A percentile compares a stretch with the other conserved stretches of the same genome.
phyloP scores from a whole-genome alignment of 306 rosid species.

The Phaseolus lunatus region DNA sequence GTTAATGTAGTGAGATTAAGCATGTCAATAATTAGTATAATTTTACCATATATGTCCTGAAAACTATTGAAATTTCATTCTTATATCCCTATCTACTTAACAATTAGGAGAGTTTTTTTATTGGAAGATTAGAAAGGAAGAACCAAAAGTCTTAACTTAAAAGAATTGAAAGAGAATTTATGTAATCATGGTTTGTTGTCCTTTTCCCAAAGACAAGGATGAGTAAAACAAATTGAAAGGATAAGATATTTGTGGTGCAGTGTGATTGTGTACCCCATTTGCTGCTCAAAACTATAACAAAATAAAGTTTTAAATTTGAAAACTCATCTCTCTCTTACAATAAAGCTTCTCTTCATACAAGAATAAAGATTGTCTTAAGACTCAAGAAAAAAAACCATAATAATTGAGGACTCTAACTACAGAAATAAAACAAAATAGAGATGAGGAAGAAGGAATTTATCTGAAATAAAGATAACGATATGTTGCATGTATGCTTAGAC shows the following conservation, averaged over 20 bases:
- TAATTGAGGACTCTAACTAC: constrained; percentile 26
- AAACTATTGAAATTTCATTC: background rate
- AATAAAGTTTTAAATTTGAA: constrained; percentile 35
- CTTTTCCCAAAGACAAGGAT: constrained; percentile 16
- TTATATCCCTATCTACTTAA: background rate
- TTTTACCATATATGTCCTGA: background rate
- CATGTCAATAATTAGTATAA: background rate
- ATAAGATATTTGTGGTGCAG: constrained; percentile 51
- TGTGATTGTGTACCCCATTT: constrained; percentile 44
- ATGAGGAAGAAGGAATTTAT: background rate
- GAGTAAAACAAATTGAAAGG: constrained; percentile 31
- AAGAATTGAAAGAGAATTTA: constrained; percentile 1
- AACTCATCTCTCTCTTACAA: constrained; percentile 1
- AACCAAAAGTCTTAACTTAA: background rate
- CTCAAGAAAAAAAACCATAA: background rate
- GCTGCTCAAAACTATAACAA: constrained; percentile 28
- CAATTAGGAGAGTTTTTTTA: too few relatives aligned
- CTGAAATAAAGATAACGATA: background rate
- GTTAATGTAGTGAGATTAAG: too few relatives aligned
- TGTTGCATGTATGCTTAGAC: background rate
- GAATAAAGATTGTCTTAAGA: constrained; percentile 12
- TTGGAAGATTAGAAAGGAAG: background rate
- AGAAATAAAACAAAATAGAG: background rate
- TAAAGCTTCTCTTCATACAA: constrained; percentile 30
- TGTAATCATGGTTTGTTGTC: constrained; percentile 28